Evolutionary conservation across 176 grass and related monocot species (phyloP).

Genomic region (Musa acuminata): DNA sequence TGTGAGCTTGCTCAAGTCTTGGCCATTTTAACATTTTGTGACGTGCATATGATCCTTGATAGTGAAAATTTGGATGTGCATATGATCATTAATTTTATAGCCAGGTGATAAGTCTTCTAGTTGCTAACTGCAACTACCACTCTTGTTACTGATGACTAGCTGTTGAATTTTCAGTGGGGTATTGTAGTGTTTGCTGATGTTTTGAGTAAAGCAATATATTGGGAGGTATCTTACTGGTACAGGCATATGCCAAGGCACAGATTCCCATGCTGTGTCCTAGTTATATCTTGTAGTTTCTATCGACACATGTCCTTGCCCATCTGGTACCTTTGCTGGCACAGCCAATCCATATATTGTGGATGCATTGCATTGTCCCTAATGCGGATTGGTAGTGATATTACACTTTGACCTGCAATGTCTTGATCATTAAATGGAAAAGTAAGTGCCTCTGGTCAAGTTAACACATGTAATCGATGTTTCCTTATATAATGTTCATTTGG

Average conservation of each 20-base stretch:
- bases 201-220: not conserved
- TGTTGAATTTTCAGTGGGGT: not conserved
- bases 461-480: no score
- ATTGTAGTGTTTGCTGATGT: not conserved
- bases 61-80: no score
- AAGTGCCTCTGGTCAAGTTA: no score
- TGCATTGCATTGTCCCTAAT: not conserved
- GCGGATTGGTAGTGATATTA: not conserved
- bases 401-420: not conserved
- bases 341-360: not conserved
- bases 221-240: not conserved
- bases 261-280: not conserved
- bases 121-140: no score
- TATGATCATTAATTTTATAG: no score
- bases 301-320: not conserved
- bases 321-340: not conserved
- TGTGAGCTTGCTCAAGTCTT: no score
- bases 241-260: no score
- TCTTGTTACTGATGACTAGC: not conserved
- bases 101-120: no score
- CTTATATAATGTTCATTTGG: no score
- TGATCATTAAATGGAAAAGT: not conserved
- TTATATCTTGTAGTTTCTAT: not conserved
- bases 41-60: no score
- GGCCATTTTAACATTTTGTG: no score